These are phyloP conservation scores for Colletotrichum navitas DNA, from an alignment of 2,329 filamentous ascomycete genomes.

Conservation along the genomic window DNA sequence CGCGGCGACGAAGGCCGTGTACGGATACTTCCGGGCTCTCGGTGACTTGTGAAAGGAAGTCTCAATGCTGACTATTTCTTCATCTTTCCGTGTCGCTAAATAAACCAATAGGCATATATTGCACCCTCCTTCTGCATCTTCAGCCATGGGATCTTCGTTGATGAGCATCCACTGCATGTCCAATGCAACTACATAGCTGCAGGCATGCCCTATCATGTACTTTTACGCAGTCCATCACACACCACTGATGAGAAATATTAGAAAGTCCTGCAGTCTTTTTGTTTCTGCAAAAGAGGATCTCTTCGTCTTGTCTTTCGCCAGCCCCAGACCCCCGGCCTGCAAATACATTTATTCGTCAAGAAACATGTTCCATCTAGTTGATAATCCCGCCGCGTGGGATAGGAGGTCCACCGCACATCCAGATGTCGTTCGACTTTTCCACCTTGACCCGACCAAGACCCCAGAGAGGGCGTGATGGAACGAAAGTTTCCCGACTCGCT, in stretches of 20 bases:
- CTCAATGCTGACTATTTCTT: background rate
- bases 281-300: background rate
- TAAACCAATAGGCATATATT: too few relatives aligned
- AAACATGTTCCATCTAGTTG: background rate
- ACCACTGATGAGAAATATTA: background rate
- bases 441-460: background rate
- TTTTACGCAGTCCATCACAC: background rate
- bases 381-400: background rate
- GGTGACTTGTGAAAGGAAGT: background rate
- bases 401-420: background rate
- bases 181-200: conserved; percentile 1
- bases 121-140: background rate
- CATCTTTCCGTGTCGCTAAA: too few relatives aligned
- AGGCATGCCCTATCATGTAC: conserved; percentile 17
- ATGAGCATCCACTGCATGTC: background rate
- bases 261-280: background rate
- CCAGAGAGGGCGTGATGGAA: background rate
- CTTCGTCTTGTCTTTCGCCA: too few relatives aligned
- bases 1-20: background rate
- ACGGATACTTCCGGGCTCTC: background rate
- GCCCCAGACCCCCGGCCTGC: background rate
- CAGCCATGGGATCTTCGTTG: background rate
- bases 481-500: conserved; percentile 10
- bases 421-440: background rate
- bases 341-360: background rate